Base-by-base conservation (phyloP, 1,139 yeast species). In the Starmera stellimalicola region DNA sequence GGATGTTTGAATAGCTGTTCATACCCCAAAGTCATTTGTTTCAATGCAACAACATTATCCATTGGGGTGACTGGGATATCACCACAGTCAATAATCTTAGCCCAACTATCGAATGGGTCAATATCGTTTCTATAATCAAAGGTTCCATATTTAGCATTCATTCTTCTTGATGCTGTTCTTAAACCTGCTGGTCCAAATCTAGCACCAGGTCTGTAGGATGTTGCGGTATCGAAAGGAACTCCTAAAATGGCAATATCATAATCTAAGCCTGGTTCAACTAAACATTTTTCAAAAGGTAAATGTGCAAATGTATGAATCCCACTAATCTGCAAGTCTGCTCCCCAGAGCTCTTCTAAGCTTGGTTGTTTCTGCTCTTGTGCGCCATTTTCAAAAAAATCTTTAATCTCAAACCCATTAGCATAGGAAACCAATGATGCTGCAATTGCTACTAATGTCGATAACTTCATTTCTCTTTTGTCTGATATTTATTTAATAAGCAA, bases 31-130 rank as follows among this genome's bases (percentile, higher is more conserved):
- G 74, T 68, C 91, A 81, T 80, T 55, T 80, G 88, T 44, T 65
- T 62, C 48, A 79, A 66, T 0, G 88, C 91, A 40, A 81, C 57
- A 15, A 57, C 48, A 50, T 79, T 80, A 52, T 81, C 91, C 77
- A 80, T 74, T 12, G 91, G 91, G 2, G 85, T 67, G 14, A 79
- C 74, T 2, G 91, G 88, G 33, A 81, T 72, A 55, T 81, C 93
- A n/a, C 84, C 85, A 58, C 93, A 81, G 55, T 81, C 93, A 18
- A 79, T 45, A 14, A 81, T 58, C 32, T 58, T 66, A 16, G 88
- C 87, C 85, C 88, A 78, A 33, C 68, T 58, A 23, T 57, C 54
- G 51, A 77, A 81, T 2, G 87, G 87, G 43, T 79, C 78, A 40
- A 69, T 58, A 31, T 56, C 52, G n/a, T 16, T n/a, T 17, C 28